Percentiles rank a stretch among this genome's conserved stretches.
Evolutionary conservation across 2,329 filamentous ascomycete species (phyloP).

Genomic region (Fusarium marasasianum): DNA sequence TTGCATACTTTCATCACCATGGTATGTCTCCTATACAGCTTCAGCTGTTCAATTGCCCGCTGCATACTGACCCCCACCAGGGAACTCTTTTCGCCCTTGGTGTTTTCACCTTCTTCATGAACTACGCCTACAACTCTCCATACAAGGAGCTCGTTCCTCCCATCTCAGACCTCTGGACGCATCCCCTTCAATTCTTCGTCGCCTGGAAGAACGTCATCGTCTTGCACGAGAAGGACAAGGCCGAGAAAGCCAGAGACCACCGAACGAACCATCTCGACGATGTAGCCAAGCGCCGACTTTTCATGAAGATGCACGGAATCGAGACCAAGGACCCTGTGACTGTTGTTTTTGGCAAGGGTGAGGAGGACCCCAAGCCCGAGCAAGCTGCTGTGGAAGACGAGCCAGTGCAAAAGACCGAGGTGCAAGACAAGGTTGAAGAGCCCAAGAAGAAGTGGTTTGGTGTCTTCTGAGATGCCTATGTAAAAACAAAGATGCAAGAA

Average conservation of each 20-base stretch:
- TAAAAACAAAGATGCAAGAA: constrained; percentile 10
- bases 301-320: constrained; percentile 85
- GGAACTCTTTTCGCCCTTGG: constrained; percentile 76
- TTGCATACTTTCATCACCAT: constrained; percentile 87
- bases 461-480: constrained; percentile 68
- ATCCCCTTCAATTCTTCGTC: constrained; percentile 74
- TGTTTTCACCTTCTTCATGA: constrained; percentile 76
- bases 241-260: constrained; percentile 74
- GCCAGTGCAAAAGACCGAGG: constrained; percentile 40
- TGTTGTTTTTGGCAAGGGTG: constrained; percentile 53
- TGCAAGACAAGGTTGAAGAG: constrained; percentile 43
- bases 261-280: constrained; percentile 82
- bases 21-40: constrained; percentile 59
- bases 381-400: constrained; percentile 49
- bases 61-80: constrained; percentile 45
- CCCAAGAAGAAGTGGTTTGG: constrained; percentile 82
- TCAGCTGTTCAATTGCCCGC: not conserved
- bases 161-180: constrained; percentile 71
- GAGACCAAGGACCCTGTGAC: constrained; percentile 68
- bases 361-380: constrained; percentile 50
- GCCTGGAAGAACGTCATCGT: constrained; percentile 77
- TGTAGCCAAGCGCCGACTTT: constrained; percentile 85
- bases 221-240: constrained; percentile 78
- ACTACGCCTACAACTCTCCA: constrained; percentile 82
- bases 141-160: constrained; percentile 82